Evolutionary conservation across 768 basidiomycete species (phyloP).

Genomic region (Hirschioporus abietinus): DNA sequence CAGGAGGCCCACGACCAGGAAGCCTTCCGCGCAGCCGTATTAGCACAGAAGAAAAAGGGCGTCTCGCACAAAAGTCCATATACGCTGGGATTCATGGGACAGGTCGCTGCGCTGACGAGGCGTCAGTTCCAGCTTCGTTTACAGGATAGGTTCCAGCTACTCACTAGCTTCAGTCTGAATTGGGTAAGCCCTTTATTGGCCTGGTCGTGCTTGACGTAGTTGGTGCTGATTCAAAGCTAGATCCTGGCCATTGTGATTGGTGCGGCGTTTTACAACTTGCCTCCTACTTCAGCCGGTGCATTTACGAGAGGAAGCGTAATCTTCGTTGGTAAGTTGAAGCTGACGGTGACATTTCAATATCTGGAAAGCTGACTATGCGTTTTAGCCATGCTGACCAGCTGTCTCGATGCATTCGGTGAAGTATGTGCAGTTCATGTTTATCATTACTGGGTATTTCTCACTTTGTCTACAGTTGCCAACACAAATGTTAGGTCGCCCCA

Average conservation of each 20-base stretch:
- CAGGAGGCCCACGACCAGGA: conserved; percentile 64
- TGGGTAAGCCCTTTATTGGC: conserved; percentile 36
- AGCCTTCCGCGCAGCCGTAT: conserved; percentile 70
- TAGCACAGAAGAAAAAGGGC: conserved; percentile 70
- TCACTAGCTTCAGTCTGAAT: conserved; percentile 61
- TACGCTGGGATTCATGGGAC: conserved; percentile 71
- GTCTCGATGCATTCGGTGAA: conserved; percentile 71
- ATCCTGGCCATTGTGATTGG: conserved; percentile 63
- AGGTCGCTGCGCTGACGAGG: conserved; percentile 63
- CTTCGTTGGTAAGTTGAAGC: conserved; percentile 34
- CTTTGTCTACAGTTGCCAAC: conserved; percentile 45
- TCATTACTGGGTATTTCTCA: not conserved
- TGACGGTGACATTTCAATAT: no score
- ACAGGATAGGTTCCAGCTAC: conserved; percentile 75
- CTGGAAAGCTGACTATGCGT: conserved; percentile 18
- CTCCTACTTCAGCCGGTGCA: conserved; percentile 68
- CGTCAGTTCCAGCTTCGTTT: conserved; percentile 70
- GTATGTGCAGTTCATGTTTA: conserved; percentile 27
- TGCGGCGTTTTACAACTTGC: conserved; percentile 67
- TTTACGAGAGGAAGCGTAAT: conserved; percentile 86
- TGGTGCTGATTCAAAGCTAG: conserved; percentile 24
- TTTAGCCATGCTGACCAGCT: conserved; percentile 56
- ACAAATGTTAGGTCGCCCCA: conserved; percentile 78
- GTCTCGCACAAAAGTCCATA: conserved; percentile 79
- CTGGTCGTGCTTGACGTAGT: conserved; percentile 12